Conservation (phyloP, 805 yeast genomes). For the Kuraishia piskuri region DNA sequence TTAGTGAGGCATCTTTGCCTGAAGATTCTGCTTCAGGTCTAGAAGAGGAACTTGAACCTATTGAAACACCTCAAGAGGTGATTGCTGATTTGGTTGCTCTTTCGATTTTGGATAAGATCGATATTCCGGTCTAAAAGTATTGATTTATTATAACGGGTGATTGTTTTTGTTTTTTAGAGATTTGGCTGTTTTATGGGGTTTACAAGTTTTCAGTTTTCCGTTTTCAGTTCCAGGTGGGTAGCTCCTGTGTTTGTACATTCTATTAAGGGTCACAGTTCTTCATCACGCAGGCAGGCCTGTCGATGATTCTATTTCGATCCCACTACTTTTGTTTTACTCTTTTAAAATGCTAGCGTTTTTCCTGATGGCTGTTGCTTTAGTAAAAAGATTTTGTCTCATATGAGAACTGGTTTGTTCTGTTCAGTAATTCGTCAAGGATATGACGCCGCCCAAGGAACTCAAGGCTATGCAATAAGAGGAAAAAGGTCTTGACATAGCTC, state of each 20-base stretch:
- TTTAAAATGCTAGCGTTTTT: neutral
- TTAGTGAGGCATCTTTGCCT: neutral
- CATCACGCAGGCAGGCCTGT: neutral
- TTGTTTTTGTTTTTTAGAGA: too few species aligned
- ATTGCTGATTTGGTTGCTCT: neutral
- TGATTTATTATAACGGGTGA: neutral
- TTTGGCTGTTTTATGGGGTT: neutral
- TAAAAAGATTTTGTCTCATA: neutral
- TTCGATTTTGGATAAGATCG: neutral
- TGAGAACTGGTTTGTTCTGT: too few species aligned
- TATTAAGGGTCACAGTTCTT: neutral
- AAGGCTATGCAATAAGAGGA: too few species aligned
- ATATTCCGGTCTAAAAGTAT: neutral
- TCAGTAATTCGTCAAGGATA: too few species aligned
- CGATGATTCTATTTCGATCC: neutral
- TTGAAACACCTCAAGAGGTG: neutral
- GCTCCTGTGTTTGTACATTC: neutral
- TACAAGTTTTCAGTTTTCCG: neutral
- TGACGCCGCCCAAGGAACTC: too few species aligned
- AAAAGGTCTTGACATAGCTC: too few species aligned
- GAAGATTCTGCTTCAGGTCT: neutral
- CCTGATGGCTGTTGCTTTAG: neutral
- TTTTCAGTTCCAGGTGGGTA: neutral
- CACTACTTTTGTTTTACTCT: neutral
- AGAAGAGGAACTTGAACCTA: neutral